Evolutionary conservation across 23 red algal species (phyloP), one percentile per base, ranked within the genome.

Genomic region (Gracilaria caudata): DNA sequence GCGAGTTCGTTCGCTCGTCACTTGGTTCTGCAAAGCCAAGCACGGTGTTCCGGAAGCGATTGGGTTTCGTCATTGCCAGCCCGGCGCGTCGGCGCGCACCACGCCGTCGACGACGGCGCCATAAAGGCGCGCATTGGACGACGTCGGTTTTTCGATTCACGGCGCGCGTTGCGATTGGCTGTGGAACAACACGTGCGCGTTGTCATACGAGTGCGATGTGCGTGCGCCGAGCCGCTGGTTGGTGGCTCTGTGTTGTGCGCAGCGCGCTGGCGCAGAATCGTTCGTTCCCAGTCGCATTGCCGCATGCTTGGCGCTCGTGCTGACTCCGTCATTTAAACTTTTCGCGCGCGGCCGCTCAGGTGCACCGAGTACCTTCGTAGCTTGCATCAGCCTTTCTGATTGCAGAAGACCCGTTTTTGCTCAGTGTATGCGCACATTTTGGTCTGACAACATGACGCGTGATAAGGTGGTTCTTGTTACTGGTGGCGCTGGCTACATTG

Each of bases 401-500:
- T n/a, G n/a, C n/a, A n/a, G n/a, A n/a, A n/a, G n/a, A n/a, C n/a
- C n/a, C n/a, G n/a, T n/a, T n/a, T n/a, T n/a, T n/a, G n/a, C n/a
- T n/a, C 8, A 16, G 49, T 53, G 49, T 17, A 1, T 53, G 13
- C 14, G 49, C 49, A 16, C 19, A 16, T 53, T 16, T 53, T 17
- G 7, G 12, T 17, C 13, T 16, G 14, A 17, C 49, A 16, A 53
- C 6, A 53, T 53, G 49, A 17, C 49, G 7, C 7, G 44, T 9
- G 79, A 84, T 57, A 93, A 93, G 73, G 75, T 40, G 16, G 80
- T 99, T 28, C 77, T 99, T 26, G 97, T 99, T n/a, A 99, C 97
- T 1, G 97, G 97, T 66, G 97, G 97, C 41, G 94, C 93, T 51
- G 97, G 97, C 23, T 99, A 99, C 73, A 99, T 99, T 68, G 97